phyloP scores from a whole-genome alignment of 208 protist genomes.

The Trypanosoma congolense region DNA sequence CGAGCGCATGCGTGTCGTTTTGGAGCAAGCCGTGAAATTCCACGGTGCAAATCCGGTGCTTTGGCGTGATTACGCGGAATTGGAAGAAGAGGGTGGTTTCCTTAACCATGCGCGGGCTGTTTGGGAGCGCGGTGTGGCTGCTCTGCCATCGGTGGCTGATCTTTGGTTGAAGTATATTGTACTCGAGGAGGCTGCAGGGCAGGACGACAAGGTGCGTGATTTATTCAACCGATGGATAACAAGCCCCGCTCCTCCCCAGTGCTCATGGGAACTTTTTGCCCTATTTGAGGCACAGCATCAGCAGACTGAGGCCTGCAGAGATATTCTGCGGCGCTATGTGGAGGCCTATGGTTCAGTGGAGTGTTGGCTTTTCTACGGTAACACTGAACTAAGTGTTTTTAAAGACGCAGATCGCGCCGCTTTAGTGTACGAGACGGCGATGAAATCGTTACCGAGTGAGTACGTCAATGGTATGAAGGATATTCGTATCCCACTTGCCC shows the following conservation, averaged over 20 bases:
- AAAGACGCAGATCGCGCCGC: conserved; percentile 38
- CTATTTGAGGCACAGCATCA: conserved; percentile 86
- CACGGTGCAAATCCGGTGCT: conserved; percentile 88
- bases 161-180: conserved; percentile 96
- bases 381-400: conserved; percentile 80
- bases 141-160: conserved; percentile 93
- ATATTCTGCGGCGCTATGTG: conserved; percentile 65
- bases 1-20: conserved; percentile 92
- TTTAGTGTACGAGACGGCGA: conserved; percentile 60
- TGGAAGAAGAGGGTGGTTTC: conserved; percentile 96
- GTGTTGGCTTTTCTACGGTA: conserved; percentile 86
- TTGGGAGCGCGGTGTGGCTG: conserved; percentile 93
- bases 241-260: conserved; percentile 79
- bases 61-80: conserved; percentile 98
- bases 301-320: conserved; percentile 36
- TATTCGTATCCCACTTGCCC: conserved; percentile 66
- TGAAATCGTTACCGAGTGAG: conserved; percentile 64
- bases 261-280: conserved; percentile 92
- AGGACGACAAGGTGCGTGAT: conserved; percentile 74
- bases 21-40: conserved; percentile 92
- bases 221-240: conserved; percentile 96
- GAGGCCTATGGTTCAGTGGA: conserved; percentile 51
- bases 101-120: conserved; percentile 97
- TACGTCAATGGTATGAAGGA: conserved; percentile 26
- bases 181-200: conserved; percentile 96